Evolutionary conservation across 2,329 filamentous ascomycete genomes (phyloP), one percentile per base, ranked within the genome.

Genomic region (Curvularia verruculosa): DNA sequence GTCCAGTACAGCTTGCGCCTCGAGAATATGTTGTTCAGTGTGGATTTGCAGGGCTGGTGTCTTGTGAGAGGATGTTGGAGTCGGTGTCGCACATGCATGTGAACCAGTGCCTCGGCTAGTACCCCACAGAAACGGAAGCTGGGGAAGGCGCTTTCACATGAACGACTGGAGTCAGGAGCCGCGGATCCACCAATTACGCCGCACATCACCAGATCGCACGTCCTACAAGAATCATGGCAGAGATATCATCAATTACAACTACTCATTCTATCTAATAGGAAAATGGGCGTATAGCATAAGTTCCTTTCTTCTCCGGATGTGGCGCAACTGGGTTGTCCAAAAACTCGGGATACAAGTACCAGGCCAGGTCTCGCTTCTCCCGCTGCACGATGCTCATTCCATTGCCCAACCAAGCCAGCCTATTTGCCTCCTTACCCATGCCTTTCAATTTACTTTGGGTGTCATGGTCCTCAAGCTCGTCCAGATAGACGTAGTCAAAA

Each of bases 331-430:
- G 78, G 53, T 67, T 64, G 19, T 78, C 70, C 66, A 75, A 31
- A 64, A 78, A 80, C 64, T 73, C 71, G 4, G 75, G 74, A 58
- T 75, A 72, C 44, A 81, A 57, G 69, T 80, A 81, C 63, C 71
- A 81, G 28, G 74, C 76, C 67, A 79, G 49, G 65, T 80, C 67
- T 54, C 68, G 70, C 34, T 66, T 64, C 41, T 75, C 71, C 19
- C 68, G 21, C 51, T 70, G 59, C 52, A 62, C 64, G 13, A 56
- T 49, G 40, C 51, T 74, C 67, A 65, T 73, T 0, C 72, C 73
- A 64, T 75, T 74, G 0, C 73, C 73, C 58, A 75, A 41, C 68
- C 71, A 75, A 23, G 67, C 66, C 58, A 75, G 31, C 21, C 63
- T 50, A 58, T 73, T 78, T 45, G 53, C 68, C 43, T 53, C 63